Base-by-base conservation (phyloP, 306 rosid species). In the Arachis stenosperma region DNA sequence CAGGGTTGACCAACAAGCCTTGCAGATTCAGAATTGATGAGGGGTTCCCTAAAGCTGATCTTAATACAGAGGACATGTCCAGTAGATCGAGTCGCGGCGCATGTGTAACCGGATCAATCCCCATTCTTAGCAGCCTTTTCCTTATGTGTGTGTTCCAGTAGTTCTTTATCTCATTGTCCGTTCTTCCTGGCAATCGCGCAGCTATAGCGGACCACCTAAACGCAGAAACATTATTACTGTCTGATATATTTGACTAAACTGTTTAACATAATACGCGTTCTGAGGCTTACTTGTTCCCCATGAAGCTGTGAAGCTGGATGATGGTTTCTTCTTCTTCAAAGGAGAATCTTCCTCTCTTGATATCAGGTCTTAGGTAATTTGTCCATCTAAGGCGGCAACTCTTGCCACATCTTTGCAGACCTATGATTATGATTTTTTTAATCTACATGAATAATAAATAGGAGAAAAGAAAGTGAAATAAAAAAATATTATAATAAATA, bases 361-460 rank as follows among this genome's bases (percentile, higher is more conserved):
- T 91, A 74, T 91, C 98, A 12, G 98, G 98, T 33, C 98, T 86
- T 61, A 94, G 65, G 73, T 94, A 94, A 76, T 94, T 94, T 0
- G 96, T 86, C 98, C 98, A 94, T 54, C 98, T 84, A 61, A 94
- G 97, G 5, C 98, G 89, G 75, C 98, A 94, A 78, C 98, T 94
- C 84, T 94, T 94, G 13, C 98, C 98, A 65, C 98, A 94, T 82
- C 98, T 83, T 75, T 86, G 80, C 9, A 94, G 84, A 56, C 89
- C 98, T 93, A 43, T 58, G 42, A 33, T 54, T 40, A 40, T 44
- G n/a, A 14, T n/a, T 64, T 8, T 52, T 3, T 33, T 14, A 37
- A 52, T 58, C 12, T 27, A 61, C 22, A 53, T 58, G 10, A 10
- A 27, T 6, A 17, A 17, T 17, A 17, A 17, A 17, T 17, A 17